Evolutionary conservation across 768 basidiomycete genomes (phyloP), one percentile per base, ranked within the genome.

Genomic region (Tubosaeta sp.): DNA sequence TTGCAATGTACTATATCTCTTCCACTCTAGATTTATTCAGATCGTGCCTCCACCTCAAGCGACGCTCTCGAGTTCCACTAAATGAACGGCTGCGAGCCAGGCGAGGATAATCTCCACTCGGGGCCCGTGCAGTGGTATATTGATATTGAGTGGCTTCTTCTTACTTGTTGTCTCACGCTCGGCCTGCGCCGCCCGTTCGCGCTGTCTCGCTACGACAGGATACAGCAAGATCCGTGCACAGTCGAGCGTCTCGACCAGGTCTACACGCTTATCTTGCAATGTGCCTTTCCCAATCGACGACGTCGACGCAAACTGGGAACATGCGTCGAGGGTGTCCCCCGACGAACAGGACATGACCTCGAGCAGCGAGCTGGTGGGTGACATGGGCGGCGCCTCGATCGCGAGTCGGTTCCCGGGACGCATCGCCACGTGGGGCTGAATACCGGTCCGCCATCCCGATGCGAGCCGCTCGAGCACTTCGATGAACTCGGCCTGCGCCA

Each of bases 401-500:
- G 76, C 74, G n/a, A 77, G 63, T 51, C 71, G 72, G 21, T 66
- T 64, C 44, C 66, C 60, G 3, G 57, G 35, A 16, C 47, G 61
- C 68, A 66, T 48, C 66, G 66, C 30, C 39, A 81, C 80, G 68
- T 86, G 82, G 1, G 83, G 77, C 52, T 80, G 77, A 12, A 78
- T 66, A 7, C 88, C 90, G 19, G 73, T 73, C 51, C 68, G 76
- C 92, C 92, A 94, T 1, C 88, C 85, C 9, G 76, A 69, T 0
- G 87, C 84, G 38, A 94, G 80, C 10, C 92, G 80, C 59, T 93
- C 90, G 50, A 93, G 73, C 8, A 90, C 76, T 67, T 94, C 92
- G 51, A 90, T 73, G 58, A 92, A 93, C 69, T 94, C 90, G 10
- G 90, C 90, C 61, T 94, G 92, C 0, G 86, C 83, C 86, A 93